Base-by-base conservation (phyloP, 345 rosid species). In the Geranium brycei region DNA sequence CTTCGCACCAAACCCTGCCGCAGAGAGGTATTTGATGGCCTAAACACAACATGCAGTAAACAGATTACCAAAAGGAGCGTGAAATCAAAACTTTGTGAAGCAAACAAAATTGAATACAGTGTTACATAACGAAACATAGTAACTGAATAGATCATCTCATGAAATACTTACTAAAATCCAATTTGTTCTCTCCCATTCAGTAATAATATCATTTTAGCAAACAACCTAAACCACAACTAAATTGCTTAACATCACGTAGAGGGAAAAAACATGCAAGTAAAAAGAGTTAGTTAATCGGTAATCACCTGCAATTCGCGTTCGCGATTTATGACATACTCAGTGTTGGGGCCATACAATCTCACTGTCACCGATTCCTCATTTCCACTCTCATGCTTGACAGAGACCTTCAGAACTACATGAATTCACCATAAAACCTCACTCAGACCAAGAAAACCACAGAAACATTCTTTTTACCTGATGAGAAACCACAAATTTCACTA, bases 1-100 rank as follows among this genome's bases (percentile, higher is more conserved):
- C 80, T 93, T 86, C 16, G 97, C 99, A 66, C 99, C 97, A 78
- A 93, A 90, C 71, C 99, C 97, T 11, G 97, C 97, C 74, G 90
- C 85, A 2, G 97, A 90, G 63, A 93, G 96, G 82, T 87, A 82
- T 69, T 90, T 87, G 88, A 93, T 90, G 57, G 95, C 87, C 96
- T 92, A 75, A 75, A 81, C 23, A 68, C 15, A 75, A 67, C 10
- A 62, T 56, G 51, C 30, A 47, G 15, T 8, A 40, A 73, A 68
- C 65, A 72, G 70, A 66, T 61, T 19, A 64, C 7, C 28, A 62
- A 57, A 69, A 53, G 64, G 61, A 53, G 47, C 11, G 71, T 60
- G 5, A 56, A 51, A 70, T n/a, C 15, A 12, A 32, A 60, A 19
- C 19, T 31, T 2, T 23, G 28, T 23, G 28, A 23, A 23, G 28